Base-by-base conservation (phyloP, 768 basidiomycete genomes). In the Termitomyces sp. region DNA sequence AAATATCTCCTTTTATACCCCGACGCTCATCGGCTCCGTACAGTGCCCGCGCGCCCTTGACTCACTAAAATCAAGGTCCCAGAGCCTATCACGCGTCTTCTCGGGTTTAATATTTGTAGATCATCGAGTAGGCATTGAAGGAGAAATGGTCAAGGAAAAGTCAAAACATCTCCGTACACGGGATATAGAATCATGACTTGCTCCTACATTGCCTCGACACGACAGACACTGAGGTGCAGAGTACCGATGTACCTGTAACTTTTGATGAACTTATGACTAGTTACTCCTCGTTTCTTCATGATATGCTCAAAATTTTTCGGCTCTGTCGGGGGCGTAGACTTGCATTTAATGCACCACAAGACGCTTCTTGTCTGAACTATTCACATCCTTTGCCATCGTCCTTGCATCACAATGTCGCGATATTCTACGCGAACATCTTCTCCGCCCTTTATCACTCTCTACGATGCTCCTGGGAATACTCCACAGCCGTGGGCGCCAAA, bases 401-500 rank as follows among this genome's bases (percentile, higher is more conserved):
- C n/a, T 48, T 28, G 36, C n/a, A 13, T 13, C 20, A 51, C 36
- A 54, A 60, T 65, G 60, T 67, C 64, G 56, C 53, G 58, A 53
- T 64, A 65, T 49, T 59, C 62, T 18, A 51, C 57, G 33, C 61
- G 66, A 16, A 59, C 60, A 33, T 59, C 61, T 45, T 63, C 68
- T 26, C 71, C 72, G 20, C 81, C 84, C 13, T 70, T 74, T 48
- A 85, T 90, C 59, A 82, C 75, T 16, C 73, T 90, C 16, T 90
- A 88, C 66, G 88, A 90, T 61, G 76, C 85, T 22, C 83, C 79
- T 35, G 84, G 86, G 10, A 75, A 75, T 50, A 77, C 75, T 9
- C 75, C 83, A 2, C 83, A 86, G 54, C 79, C 87, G n/a, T 90
- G 88, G 88, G 84, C 84, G 53, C 88, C 88, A 30, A 87, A 87